Base-by-base conservation (phyloP, 441 rosid genomes). In the Adansonia rubrostipa region DNA sequence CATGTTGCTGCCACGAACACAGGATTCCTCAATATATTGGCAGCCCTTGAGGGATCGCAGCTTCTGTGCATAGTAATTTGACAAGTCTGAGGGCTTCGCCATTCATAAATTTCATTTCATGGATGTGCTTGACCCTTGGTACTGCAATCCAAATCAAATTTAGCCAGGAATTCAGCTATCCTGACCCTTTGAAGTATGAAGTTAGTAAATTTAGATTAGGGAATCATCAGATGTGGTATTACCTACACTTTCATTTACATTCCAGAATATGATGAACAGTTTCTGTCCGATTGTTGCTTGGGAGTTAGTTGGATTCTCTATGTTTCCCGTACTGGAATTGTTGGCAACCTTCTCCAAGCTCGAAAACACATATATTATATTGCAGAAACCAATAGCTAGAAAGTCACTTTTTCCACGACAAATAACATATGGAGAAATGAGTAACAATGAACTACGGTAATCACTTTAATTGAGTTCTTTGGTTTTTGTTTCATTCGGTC, bases 71-170 rank as follows among this genome's bases (percentile, higher is more conserved):
- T 36, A 71, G 19, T 28, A 71, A 17, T 28, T 71, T 9, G 13
- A 71, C 75, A 5, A 71, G 62, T 71, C 19, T 71, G 5, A 69
- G 42, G 6, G 56, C 73, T 47, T 69, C 56, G 48, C 56, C 36
- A 22, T 69, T 57, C n/a, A 45, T 69, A 22, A 54, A 51, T 54
- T 51, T 71, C 61, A 54, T 51, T n/a, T 71, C 24, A 28, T 15
- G 60, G 20, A 53, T 71, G 45, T 28, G 62, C 62, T 28, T 71
- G 9, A 28, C 45, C 44, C n/a, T 9, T 7, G 75, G 75, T 71
- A 71, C 75, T 51, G 8, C 75, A 71, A 50, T 24, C 7, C 22
- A 22, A 13, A 47, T 28, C 44, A 71, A 15, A 56, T 71, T 71
- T 9, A 51, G 14, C 19, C 7, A 48, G 6, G 44, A 48, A 13